These are phyloP conservation scores for Castanea mollissima DNA, from an alignment of 306 rosid genomes.

Conservation along the genomic window DNA sequence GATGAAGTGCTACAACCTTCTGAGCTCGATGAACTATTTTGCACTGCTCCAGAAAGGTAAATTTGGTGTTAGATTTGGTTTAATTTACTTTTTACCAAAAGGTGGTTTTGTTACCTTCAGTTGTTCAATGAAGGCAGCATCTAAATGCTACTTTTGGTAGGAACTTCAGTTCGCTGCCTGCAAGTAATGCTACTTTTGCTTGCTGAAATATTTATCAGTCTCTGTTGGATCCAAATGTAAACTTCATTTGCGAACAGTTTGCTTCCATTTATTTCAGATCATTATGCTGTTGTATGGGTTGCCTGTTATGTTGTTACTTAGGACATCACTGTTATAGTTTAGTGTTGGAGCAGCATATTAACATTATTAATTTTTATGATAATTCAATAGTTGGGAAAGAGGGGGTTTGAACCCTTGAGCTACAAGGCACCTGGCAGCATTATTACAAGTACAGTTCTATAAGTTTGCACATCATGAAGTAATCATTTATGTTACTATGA, in stretches of 20 bases:
- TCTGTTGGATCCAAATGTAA: background rate
- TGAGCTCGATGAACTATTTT: conserved; percentile 75
- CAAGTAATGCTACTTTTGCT: background rate
- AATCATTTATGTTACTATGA: background rate
- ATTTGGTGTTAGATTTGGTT: background rate
- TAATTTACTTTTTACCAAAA: background rate
- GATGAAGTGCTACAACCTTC: conserved; percentile 74
- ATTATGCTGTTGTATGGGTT: background rate
- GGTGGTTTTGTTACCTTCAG: background rate
- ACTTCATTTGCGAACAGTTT: background rate
- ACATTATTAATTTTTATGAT: background rate
- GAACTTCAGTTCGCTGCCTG: background rate
- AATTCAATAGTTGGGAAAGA: too few species aligned
- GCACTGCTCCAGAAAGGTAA: conserved; percentile 93
- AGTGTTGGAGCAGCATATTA: background rate
- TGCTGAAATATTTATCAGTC: background rate
- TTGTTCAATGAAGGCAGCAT: background rate
- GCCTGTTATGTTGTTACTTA: background rate
- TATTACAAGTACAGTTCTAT: background rate
- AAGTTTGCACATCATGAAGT: background rate
- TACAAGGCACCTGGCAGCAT: too few species aligned
- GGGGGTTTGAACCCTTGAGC: too few species aligned
- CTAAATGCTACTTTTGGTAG: background rate
- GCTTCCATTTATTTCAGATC: background rate
- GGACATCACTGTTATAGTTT: background rate